phyloP scores from a whole-genome alignment of 257 asterid species.

The Osmanthus fragrans region DNA sequence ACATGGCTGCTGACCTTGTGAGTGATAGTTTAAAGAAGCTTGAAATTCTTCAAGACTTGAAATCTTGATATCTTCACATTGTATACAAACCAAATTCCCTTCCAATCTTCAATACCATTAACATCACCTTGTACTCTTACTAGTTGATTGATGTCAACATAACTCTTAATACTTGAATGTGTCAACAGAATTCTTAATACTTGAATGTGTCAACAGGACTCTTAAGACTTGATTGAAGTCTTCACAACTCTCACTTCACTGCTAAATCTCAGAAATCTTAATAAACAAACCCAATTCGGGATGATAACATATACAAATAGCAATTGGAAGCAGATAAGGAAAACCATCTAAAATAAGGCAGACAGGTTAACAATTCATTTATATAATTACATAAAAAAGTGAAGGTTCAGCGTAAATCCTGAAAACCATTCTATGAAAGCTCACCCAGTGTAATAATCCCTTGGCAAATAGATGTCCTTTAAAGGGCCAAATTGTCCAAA shows the following conservation, averaged over 20 bases:
- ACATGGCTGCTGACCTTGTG: slow-evolving; percentile 35
- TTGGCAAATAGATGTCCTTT: slow-evolving; percentile 86
- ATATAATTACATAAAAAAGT: background rate
- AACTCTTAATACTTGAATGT: slow-evolving; percentile 57
- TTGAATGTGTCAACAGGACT: slow-evolving; percentile 61
- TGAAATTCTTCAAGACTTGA: slow-evolving; percentile 61
- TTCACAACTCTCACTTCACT: slow-evolving; percentile 62
- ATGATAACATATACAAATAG: background rate
- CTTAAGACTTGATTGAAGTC: slow-evolving; percentile 60
- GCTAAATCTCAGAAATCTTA: slow-evolving; percentile 47
- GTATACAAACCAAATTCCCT: slow-evolving; percentile 76
- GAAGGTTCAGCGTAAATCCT: background rate
- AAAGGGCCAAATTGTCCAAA: slow-evolving; percentile 85
- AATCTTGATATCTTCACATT: slow-evolving; percentile 71
- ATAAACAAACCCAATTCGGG: slow-evolving; percentile 28
- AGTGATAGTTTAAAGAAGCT: slow-evolving; percentile 46
- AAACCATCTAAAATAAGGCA: slow-evolving; percentile 19
- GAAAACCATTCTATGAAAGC: slow-evolving; percentile 30
- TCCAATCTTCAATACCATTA: slow-evolving; percentile 80
- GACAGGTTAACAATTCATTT: background rate
- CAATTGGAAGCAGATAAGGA: slow-evolving; percentile 4
- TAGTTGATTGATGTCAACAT: slow-evolving; percentile 66
- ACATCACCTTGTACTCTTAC: slow-evolving; percentile 90
- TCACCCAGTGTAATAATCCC: slow-evolving; percentile 96
- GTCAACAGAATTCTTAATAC: slow-evolving; percentile 67